Percentiles rank a stretch among this genome's conserved stretches.
Evolutionary conservation across 805 yeast species (phyloP).

Genomic region (Yamadazyma endophytica): DNA sequence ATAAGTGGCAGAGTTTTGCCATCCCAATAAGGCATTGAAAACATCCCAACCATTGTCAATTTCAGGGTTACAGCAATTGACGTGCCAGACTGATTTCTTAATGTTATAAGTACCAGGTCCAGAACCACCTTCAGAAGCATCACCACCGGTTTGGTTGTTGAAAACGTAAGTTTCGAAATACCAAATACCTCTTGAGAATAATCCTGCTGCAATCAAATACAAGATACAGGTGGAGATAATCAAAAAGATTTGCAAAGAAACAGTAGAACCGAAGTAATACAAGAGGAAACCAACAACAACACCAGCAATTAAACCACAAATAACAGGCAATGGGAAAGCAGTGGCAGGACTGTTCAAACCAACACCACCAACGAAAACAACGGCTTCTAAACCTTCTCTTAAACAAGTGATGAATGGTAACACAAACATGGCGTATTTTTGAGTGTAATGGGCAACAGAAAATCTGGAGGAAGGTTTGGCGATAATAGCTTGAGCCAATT

Average conservation of each 20-base stretch:
- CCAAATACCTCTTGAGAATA: conserved; percentile 94
- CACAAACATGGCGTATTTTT: conserved; percentile 83
- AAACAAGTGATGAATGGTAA: conserved; percentile 87
- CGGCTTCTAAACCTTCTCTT: conserved; percentile 82
- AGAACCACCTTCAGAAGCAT: conserved; percentile 85
- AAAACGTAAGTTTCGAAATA: conserved; percentile 69
- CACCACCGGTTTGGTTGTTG: conserved; percentile 78
- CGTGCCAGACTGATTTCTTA: conserved; percentile 82
- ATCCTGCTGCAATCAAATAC: conserved; percentile 86
- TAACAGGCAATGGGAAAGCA: conserved; percentile 91
- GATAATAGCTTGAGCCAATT: conserved; percentile 80
- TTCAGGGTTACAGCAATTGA: conserved; percentile 95
- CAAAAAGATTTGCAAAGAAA: conserved; percentile 85
- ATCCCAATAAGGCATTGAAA: conserved; percentile 89
- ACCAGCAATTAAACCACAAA: conserved; percentile 83
- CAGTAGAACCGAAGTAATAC: conserved; percentile 76
- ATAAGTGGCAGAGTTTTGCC: conserved; percentile 96
- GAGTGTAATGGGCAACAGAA: conserved; percentile 28
- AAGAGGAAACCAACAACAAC: conserved; percentile 60
- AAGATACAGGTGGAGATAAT: conserved; percentile 83
- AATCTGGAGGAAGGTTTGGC: conserved; percentile 54
- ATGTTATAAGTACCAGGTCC: conserved; percentile 96
- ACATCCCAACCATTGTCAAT: conserved; percentile 94
- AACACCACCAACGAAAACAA: conserved; percentile 44
- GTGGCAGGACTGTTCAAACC: conserved; percentile 31